Evolutionary conservation across 2,329 filamentous ascomycete genomes (phyloP), one percentile per base, ranked within the genome.

Genomic region (Colletotrichum coccodes): DNA sequence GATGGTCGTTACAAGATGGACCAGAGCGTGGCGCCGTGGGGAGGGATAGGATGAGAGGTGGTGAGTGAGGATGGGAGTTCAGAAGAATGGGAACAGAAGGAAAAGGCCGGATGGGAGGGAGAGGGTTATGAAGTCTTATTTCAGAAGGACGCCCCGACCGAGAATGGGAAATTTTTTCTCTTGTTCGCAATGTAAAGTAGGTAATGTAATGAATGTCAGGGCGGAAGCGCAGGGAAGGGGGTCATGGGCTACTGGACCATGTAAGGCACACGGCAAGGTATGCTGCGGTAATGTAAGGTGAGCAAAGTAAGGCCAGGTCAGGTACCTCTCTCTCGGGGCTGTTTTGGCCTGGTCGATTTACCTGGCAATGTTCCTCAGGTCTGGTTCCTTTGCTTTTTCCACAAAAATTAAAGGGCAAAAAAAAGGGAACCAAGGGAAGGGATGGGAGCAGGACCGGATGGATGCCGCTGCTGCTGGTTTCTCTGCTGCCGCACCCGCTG

Each of bases 131-230:
- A 68, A 68, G 44, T 68, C 61, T 68, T 68, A 60, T 68, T 60
- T 36, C 53, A 59, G n/a, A 40, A 38, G 6, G 36, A 65, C 53
- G 61, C 60, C 60, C 53, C 54, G 65, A 65, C 60, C 60, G 65
- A 68, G 60, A 50, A 68, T 60, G 65, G 65, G 65, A 68, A 68
- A 68, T 68, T 68, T 68, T 68, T 68, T 68, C 36, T 44, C 44
- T 38, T 53, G 28, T 52, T 58, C 62, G 64, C 60, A 68, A 68
- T 59, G 64, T 53, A 64, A 64, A 46, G 59, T 44, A 67, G 60
- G 60, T 56, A 47, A 68, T 64, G 64, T 50, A 68, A 68, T 64
- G 64, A 68, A 68, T 64, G 64, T 68, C 64, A 68, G 65, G 65
- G 65, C 65, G 65, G 65, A 60, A 68, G 38, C 30, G 64, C 54